Evolutionary conservation across 2,329 filamentous ascomycete genomes (phyloP), one percentile per base, ranked within the genome.

Genomic region (Fusarium annulatum): DNA sequence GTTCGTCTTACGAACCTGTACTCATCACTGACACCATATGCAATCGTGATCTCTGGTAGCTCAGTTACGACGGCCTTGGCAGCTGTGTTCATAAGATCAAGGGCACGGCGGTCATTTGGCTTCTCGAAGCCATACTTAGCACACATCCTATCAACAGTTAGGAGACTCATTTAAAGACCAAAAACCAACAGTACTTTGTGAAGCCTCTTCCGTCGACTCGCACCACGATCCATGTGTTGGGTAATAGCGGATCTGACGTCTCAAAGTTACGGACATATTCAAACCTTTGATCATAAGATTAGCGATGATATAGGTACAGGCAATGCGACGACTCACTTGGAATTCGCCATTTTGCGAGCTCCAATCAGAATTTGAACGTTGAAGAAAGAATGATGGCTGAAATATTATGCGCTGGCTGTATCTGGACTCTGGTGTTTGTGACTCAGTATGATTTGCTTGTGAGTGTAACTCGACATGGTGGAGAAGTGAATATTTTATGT

Each of bases 221-320:
- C 63, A 99, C 91, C 26, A 98, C 94, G 64, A 98, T 93, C 95
- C 95, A 99, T 33, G 96, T 98, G 80, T 97, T 97, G 61, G 92
- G 94, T 28, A 98, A 88, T 45, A 99, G 85, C 52, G 84, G 84
- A 80, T 98, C 95, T 11, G 91, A 85, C 79, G 93, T 93, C 86
- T 99, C 96, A 79, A 98, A 98, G 53, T 86, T 84, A 81, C 94
- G 94, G 72, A 98, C 96, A 83, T 99, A 99, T 85, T 97, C 95
- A 81, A 95, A 98, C 83, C 94, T 97, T 71, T 42, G 57, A 10
- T 9, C 8, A 61, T 75, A 71, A 76, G 71, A 66, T 66, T 41
- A 61, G 41, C 23, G 49, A 34, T 19, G 26, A 55, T 30, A 15
- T 8, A 33, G 16, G 46, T 48, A 48, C 23, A 36, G 2, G 30